Base-by-base conservation (phyloP, 495 filamentous ascomycete genomes). In the Hypoxylon trugodes region DNA sequence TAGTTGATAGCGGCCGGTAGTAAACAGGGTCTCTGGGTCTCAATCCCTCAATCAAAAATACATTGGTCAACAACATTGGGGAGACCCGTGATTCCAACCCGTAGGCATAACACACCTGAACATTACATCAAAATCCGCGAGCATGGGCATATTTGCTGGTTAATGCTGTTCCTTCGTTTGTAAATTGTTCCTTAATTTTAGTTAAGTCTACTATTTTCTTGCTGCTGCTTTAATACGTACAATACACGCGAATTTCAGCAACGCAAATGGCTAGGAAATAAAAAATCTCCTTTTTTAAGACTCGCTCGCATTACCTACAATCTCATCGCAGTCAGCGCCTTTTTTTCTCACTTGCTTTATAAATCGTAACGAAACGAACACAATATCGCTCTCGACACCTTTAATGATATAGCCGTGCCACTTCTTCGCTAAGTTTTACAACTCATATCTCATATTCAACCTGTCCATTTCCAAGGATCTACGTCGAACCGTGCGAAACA, bases 361-460 rank as follows among this genome's bases (percentile, higher is more conserved):
- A n/a, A n/a, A n/a, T 22, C 45, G 40, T 58, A 42, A 33, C 42
- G 32, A 49, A 49, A n/a, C 43, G 25, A 59, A n/a, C 46, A 41
- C 42, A 41, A 40, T 35, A n/a, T 48, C 42, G 50, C 55, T 18
- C 45, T 43, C 26, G 41, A 48, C 15, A 33, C 50, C 8, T 26
- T 45, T 40, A 37, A 56, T 53, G 42, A 66, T 50, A 66, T 56
- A 54, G 35, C 43, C 41, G 48, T 53, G 42, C 38, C 30, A 54
- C 35, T 48, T n/a, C n/a, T n/a, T n/a, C n/a, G n/a, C n/a, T 25
- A 26, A 12, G n/a, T 26, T 40, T 38, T 16, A 38, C 16, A 37
- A n/a, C 45, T 15, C 49, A 40, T n/a, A n/a, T n/a, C n/a, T n/a
- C n/a, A 35, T 32, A 16, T 45, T 25, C 41, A 13, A 15, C 13